Base-by-base conservation (phyloP, 257 asterid genomes). In the Plantago elongata region DNA sequence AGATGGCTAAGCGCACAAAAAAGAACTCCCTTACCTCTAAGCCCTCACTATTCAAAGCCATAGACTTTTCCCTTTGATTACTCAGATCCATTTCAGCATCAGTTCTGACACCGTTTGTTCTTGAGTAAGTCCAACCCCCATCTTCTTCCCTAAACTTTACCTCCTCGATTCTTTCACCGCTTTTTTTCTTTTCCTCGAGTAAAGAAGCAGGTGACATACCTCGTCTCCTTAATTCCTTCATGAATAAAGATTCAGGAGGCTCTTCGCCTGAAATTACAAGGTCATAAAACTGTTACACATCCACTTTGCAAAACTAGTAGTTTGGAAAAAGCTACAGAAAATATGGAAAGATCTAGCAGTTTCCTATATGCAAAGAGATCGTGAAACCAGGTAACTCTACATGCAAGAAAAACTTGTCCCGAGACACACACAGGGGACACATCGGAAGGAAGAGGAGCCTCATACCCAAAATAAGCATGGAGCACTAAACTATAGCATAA, bases 21-120 rank as follows among this genome's bases (percentile, higher is more conserved):
- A 46, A 30, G 14, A 40, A 54, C 55, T n/a, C 49, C 64, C 75
- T 58, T 63, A 92, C 99, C 99, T 89, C 97, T 61, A 92, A 88
- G 72, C 99, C 99, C 80, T 92, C 96, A 34, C 97, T 92, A 76
- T 92, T 92, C 62, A 92, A 82, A 44, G 95, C 89, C 95, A 84
- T 83, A 37, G 99, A 92, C 71, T 60, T 76, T 58, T 84, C 94
- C 75, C 94, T 77, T 69, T 89, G 99, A 77, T 75, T 77, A 63
- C 78, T 70, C 18, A 88, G 57, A 72, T 76, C 78, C 14, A 74
- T 55, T 62, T 74, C 95, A 54, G 78, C 76, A 69, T 80, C 88
- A 40, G 79, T 81, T 14, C 80, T 64, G 45, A 76, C 71, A 8
- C 89, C 88, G 71, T 84, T 81, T 73, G 84, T 81, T 63, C 81